Evolutionary conservation across 805 yeast genomes (phyloP).

Genomic region (Ogataea pini): DNA sequence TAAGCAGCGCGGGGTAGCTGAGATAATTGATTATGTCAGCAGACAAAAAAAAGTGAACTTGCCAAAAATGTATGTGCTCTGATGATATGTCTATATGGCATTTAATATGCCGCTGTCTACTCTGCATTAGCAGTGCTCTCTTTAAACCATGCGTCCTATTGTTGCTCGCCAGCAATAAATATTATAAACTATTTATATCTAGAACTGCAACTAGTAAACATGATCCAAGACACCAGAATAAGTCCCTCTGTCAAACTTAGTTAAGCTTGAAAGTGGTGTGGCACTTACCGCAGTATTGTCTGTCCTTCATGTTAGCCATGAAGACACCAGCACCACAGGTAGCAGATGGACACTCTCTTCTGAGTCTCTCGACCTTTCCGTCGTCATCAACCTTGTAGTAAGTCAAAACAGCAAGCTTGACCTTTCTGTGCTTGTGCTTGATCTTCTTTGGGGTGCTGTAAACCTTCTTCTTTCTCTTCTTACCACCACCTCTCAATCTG

Average conservation of each 20-base stretch:
- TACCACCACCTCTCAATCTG: conserved; percentile 97
- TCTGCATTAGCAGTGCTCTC: background rate
- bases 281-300: conserved; percentile 99
- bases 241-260: conserved; percentile 12
- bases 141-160: background rate
- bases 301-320: conserved; percentile 98
- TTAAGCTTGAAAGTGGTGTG: conserved; percentile 82
- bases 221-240: background rate
- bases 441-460: conserved; percentile 99
- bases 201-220: background rate
- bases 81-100: too few relatives aligned
- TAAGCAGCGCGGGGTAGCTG: conserved; percentile 2
- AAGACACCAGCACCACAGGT: conserved; percentile 98
- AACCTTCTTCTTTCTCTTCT: conserved; percentile 99
- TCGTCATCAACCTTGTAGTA: conserved; percentile 99
- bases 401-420: conserved; percentile 98
- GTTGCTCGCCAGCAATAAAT: conserved; percentile 8
- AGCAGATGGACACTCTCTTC: conserved; percentile 94
- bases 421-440: conserved; percentile 99
- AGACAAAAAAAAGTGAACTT: background rate
- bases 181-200: conserved; percentile 1
- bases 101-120: too few relatives aligned
- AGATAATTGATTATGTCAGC: background rate
- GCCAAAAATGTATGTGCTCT: too few relatives aligned
- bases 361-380: conserved; percentile 97